Evolutionary conservation across 108 stramenopile genomes (phyloP).

Genomic region (Nitzschia sp.): DNA sequence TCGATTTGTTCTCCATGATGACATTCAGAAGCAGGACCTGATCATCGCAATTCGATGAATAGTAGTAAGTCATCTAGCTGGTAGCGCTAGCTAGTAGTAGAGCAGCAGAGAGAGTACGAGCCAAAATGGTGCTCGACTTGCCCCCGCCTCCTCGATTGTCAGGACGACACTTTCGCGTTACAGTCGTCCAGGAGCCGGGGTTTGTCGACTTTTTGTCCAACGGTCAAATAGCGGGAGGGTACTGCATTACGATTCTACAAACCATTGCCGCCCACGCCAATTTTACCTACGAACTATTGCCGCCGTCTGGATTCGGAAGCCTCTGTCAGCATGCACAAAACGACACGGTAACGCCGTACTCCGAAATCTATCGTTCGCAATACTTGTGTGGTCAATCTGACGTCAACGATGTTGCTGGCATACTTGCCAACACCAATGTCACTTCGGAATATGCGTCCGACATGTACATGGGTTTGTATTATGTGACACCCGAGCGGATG

Average conservation of each 20-base stretch:
- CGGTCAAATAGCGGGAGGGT: conserved; percentile 9
- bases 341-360: conserved; percentile 7
- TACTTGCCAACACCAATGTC: background rate
- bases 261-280: conserved; percentile 20
- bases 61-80: too few species aligned
- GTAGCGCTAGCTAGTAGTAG: too few species aligned
- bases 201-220: conserved; percentile 28
- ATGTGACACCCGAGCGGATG: conserved; percentile 31
- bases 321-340: conserved; percentile 11
- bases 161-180: conserved; percentile 34
- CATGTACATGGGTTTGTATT: conserved; percentile 38
- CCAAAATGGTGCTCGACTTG: too few species aligned
- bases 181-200: conserved; percentile 27
- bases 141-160: conserved; percentile 7
- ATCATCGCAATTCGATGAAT: too few species aligned
- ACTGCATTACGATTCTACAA: conserved; percentile 21
- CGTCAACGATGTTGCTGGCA: conserved; percentile 26
- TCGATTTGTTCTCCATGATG: too few species aligned
- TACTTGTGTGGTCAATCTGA: conserved; percentile 37
- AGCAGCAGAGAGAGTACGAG: too few species aligned
- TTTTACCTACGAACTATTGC: conserved; percentile 31
- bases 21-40: too few species aligned
- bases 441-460: conserved; percentile 24
- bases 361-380: conserved; percentile 18
- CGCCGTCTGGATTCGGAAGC: conserved; percentile 35